Evolutionary conservation across 176 grass and related monocot species (phyloP), one percentile per base, ranked within the genome.

Genomic region (Phragmites australis): DNA sequence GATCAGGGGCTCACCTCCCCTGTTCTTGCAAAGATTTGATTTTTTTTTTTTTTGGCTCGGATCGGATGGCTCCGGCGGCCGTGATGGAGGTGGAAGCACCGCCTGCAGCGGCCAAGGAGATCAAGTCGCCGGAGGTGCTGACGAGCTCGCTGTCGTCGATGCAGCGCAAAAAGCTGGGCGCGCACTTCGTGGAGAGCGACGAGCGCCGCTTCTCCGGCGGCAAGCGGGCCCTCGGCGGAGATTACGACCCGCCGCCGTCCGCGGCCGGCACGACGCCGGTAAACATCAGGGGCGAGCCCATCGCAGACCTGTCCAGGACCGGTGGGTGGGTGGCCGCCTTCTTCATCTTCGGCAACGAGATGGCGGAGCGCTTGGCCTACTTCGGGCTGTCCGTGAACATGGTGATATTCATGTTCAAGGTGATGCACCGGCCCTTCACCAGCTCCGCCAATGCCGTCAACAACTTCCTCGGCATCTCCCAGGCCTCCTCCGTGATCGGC

Each of bases 301-400:
- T 97, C 70, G 32, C 72, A 1, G 72, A 88, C 79, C 94, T 97
- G 7, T 29, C 94, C 19, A 48, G 85, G 42, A 97, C 91, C 2
- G 94, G 94, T 8, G 94, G 94, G 0, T 97, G 94, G 94, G n/a
- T 90, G 22, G 94, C 94, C 1, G 91, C 94, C 32, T 82, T 93
- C 82, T 97, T 97, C 82, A 94, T 97, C 81, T 97, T 97, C 82
- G 91, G 89, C 55, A 97, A 97, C 74, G 94, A 97, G 83, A 90
- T 90, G 89, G 94, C 92, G 12, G 94, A 97, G 83, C 89, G 94
- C 6, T 94, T 97, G 94, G 94, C 94, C 48, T 97, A 97, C 88
- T 97, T 83, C 70, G 94, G 94, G 7, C 83, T 97, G 2, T 87
- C 89, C 29, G 91, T 97, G 34, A 97, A 97, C 81, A 97, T 97